Evolutionary conservation across 352 stramenopile genomes (phyloP), one percentile per base, ranked within the genome.

Genomic region (Pythium phragmitis): DNA sequence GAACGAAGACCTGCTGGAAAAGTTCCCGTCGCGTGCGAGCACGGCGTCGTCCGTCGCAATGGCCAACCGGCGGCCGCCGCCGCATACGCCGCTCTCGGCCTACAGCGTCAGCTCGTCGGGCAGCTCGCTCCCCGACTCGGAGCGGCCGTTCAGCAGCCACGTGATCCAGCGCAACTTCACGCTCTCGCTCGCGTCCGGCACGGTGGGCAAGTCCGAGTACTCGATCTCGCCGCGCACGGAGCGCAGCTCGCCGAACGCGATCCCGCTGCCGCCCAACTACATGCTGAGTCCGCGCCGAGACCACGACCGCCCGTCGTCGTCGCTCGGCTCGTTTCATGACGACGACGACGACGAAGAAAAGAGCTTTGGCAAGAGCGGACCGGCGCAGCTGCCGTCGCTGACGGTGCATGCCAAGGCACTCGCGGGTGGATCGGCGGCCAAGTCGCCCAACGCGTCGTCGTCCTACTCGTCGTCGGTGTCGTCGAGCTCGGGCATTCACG

Each of bases 121-220:
- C 41, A 61, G 47, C 21, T 67, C 60, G 7, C 13, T 61, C 45
- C 21, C 30, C 8, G 60, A 67, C 11, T 61, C 60, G 50, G 50
- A 66, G 30, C 21, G 50, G 8, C 37, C 60, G 30, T 42, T 37
- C 4, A 61, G 43, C 42, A 39, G 41, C 34, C 53, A 48, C 21
- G 60, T 68, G 2, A 65, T 72, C 26, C 60, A 73, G 46, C 60
- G 50, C 19, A 58, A 69, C 45, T 73, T 73, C 34, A 69, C 67
- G 51, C 16, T 66, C 30, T 73, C 67, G 39, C 52, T 73, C 3
- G 58, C 60, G 13, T 73, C 67, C 0, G 60, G 57, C 16, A 47
- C 56, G 0, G 23, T 57, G 8, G 26, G 42, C 0, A 28, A 21
- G 23, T 58, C 60, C 13, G 47, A 33, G 12, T 65, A 50, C 33